Evolutionary conservation across 2,329 filamentous ascomycete genomes (phyloP), one percentile per base, ranked within the genome.

Genomic region (Diplocarpon mali): DNA sequence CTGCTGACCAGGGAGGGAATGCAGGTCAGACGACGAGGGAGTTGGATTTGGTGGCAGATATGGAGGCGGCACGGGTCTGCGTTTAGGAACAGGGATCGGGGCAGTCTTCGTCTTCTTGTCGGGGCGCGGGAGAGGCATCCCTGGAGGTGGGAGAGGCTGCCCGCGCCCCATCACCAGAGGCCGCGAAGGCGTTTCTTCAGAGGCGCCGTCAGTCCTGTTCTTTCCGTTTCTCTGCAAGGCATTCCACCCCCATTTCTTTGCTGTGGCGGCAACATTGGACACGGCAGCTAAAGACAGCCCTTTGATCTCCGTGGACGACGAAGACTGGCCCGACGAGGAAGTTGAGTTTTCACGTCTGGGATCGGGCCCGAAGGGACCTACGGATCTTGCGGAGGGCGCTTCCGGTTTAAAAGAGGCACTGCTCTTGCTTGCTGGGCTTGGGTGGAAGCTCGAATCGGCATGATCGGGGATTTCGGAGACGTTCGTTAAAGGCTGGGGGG

Each of bases 71-170:
- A 82, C 64, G 2, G 78, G 71, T 55, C 83, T 86, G n/a, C 82
- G 70, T 58, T 76, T 80, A 2, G 80, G 75, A 1, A 80, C 69
- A 24, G 69, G 69, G 47, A 70, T 73, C 13, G 73, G 68, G 38
- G 71, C 73, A 36, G 74, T 72, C 57, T 75, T 77, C 6, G 75
- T 72, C 46, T 69, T 73, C 43, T 70, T 75, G 30, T 79, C 76
- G 1, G 81, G 82, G 35, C 70, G 76, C 2, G 88, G 87, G 1
- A 94, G 70, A 3, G 88, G 87, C 36, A 75, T 80, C 2, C 87
- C 88, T 2, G 83, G 85, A 8, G 87, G 86, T 38, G 86, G 87
- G 14, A 94, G 68, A 1, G 87, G 87, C 54, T 83, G 81, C 0
- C 87, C 87, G 32, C 87, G 75, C 1, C 88, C 88, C 68, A 93